A percentile compares a stretch with the other conserved stretches of the same genome.
Evolutionary conservation across 306 rosid genomes (phyloP).

Genomic region (Fagus sylvatica): DNA sequence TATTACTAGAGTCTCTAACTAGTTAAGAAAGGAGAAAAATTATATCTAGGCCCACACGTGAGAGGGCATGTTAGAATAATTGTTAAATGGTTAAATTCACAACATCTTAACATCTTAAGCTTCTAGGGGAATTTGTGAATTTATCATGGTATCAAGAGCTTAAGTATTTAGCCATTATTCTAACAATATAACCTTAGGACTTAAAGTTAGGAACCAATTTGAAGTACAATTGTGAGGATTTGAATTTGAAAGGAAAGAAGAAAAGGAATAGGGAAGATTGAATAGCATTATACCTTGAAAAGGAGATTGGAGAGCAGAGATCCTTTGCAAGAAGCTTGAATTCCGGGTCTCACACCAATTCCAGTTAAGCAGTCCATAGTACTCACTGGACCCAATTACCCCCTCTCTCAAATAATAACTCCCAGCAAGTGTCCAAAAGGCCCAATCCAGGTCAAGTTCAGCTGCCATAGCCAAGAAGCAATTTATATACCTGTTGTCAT

Average conservation of each 20-base stretch:
- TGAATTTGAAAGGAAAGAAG: background rate
- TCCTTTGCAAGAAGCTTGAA: conserved; percentile 45
- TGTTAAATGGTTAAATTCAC: too few relatives aligned
- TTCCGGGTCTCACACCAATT: conserved; percentile 61
- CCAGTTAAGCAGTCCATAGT: conserved; percentile 58
- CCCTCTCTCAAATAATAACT: conserved; percentile 78
- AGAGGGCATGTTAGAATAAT: too few relatives aligned
- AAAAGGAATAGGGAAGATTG: background rate
- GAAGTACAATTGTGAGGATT: background rate
- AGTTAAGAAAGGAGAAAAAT: too few relatives aligned
- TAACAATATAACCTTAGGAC: too few relatives aligned
- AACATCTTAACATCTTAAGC: too few relatives aligned
- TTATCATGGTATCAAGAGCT: too few relatives aligned
- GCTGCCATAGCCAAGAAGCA: conserved; percentile 71
- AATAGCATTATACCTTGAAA: conserved; percentile 54
- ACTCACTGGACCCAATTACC: conserved; percentile 68
- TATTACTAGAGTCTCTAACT: too few relatives aligned
- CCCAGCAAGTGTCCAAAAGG: conserved; percentile 83
- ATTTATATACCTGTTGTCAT: conserved; percentile 75
- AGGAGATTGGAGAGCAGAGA: conserved; percentile 68
- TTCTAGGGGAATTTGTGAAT: too few relatives aligned
- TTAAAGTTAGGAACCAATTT: too few relatives aligned
- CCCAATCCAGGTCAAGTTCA: conserved; percentile 78
- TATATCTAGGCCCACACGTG: too few relatives aligned
- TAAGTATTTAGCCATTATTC: too few relatives aligned